phyloP scores from a whole-genome alignment of 1,284 basidiomycete species.

The Ustilago trichophora region DNA sequence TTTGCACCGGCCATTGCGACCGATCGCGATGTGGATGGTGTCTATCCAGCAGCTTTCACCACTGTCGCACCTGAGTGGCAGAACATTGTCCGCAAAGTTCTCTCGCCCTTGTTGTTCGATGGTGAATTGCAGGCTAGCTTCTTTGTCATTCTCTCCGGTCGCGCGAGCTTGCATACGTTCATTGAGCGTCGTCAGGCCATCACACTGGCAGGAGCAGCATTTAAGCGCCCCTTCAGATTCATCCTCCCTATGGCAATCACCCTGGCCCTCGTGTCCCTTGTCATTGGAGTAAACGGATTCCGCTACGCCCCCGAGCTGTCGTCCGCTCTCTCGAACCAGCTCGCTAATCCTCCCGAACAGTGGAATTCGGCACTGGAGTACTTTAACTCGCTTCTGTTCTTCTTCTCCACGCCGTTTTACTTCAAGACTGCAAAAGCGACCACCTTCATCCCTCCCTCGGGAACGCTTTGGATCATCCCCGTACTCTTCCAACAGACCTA shows the following conservation, averaged over 20 bases:
- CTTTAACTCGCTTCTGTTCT: conserved; percentile 48
- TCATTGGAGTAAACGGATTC: conserved; percentile 46
- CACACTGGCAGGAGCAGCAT: conserved; percentile 46
- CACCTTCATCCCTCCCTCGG: conserved; percentile 36
- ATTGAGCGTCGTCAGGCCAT: conserved; percentile 43
- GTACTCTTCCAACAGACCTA: conserved; percentile 55
- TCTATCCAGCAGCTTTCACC: conserved; percentile 41
- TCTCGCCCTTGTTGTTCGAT: conserved; percentile 51
- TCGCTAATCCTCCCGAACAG: conserved; percentile 35
- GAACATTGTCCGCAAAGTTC: conserved; percentile 43
- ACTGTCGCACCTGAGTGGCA: conserved; percentile 32
- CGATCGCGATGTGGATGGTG: conserved; percentile 41
- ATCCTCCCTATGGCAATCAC: conserved; percentile 45
- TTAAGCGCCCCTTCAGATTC: conserved; percentile 54
- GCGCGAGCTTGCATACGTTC: conserved; percentile 47
- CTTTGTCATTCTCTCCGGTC: conserved; percentile 50
- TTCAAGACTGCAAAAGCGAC: conserved; percentile 33
- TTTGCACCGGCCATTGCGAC: conserved; percentile 54
- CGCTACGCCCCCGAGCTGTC: conserved; percentile 28
- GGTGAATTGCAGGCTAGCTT: conserved; percentile 47
- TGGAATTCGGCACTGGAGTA: conserved; percentile 44
- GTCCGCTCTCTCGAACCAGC: conserved; percentile 24
- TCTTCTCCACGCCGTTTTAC: conserved; percentile 40
- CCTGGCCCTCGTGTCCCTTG: conserved; percentile 36
- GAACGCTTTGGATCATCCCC: conserved; percentile 50